Evolutionary conservation across 306 rosid genomes (phyloP), one percentile per base, ranked within the genome.

Genomic region (Betula pendula): DNA sequence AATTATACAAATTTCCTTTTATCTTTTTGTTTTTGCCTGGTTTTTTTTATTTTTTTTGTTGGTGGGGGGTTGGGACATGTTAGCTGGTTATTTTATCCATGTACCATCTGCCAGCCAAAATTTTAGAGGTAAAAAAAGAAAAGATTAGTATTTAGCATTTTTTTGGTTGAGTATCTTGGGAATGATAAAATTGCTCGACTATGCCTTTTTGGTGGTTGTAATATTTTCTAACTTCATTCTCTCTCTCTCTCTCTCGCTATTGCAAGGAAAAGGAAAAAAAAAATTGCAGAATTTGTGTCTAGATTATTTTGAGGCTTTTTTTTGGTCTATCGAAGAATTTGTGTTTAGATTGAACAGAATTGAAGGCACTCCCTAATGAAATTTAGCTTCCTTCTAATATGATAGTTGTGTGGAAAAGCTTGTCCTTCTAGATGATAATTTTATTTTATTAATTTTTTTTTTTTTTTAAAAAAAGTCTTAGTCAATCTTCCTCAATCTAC

Each of bases 401-500:
- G 45, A 49, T 22, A 38, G n/a, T 38, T 60, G 35, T 25, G 45
- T 47, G 25, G 27, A 50, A 43, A 9, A 58, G 25, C 65, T 47
- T 35, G 22, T 51, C 42, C 31, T 52, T 27, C 68, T 13, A 8
- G n/a, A 25, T 3, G n/a, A 35, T 58, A 43, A 71, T 71, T 24
- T 35, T 14, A n/a, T n/a, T n/a, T n/a, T 65, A 13, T 7, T 16
- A 8, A n/a, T n/a, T n/a, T n/a, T n/a, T n/a, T n/a, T 19, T 65
- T 60, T 2, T 45, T 8, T 48, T 66, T 5, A 5, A 10, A 19
- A n/a, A n/a, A 49, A 56, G 50, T 74, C 75, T 83, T 50, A 88
- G 70, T 27, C 5, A 75, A n/a, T 56, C 42, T 68, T 80, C 43
- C 75, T 74, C 13, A 66, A 63, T 53, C 15, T 78, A 69, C 80